A percentile compares a stretch with the other conserved stretches of the same genome.
Evolutionary conservation across 768 basidiomycete genomes (phyloP).

Genomic region (Russula dissimulans): DNA sequence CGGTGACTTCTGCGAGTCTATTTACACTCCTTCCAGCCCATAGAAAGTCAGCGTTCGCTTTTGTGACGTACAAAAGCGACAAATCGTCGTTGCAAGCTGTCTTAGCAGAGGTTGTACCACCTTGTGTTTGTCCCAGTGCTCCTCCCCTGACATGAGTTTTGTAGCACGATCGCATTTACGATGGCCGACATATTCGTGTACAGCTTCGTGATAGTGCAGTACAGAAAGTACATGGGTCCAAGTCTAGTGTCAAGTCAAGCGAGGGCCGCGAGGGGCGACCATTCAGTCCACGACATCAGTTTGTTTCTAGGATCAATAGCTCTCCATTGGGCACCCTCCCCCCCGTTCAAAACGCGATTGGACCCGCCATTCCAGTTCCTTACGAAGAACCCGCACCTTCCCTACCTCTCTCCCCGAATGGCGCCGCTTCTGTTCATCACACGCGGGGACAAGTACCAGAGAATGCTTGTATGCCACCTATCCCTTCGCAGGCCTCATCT

Average conservation of each 20-base stretch:
- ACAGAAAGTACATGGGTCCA: constrained; percentile 22
- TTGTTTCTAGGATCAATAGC: background rate
- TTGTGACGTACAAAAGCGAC: constrained; percentile 59
- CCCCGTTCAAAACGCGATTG: background rate
- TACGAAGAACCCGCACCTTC: background rate
- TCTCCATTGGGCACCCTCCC: background rate
- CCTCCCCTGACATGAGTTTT: constrained; percentile 9
- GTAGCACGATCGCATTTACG: constrained; percentile 63
- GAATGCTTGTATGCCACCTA: background rate
- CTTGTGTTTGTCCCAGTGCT: background rate
- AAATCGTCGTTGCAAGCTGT: constrained; percentile 63
- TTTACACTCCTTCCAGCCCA: constrained; percentile 35
- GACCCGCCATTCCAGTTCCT: background rate
- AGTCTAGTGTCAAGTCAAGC: constrained; percentile 24
- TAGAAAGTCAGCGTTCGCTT: constrained; percentile 66
- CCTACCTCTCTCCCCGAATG: background rate
- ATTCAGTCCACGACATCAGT: constrained; percentile 13
- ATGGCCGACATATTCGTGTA: constrained; percentile 66
- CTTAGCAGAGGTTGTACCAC: constrained; percentile 43
- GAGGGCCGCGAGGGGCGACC: constrained; percentile 4
- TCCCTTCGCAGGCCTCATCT: constrained; percentile 4
- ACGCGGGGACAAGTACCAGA: background rate
- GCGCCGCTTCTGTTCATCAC: background rate
- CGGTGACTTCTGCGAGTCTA: background rate
- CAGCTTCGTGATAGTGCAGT: constrained; percentile 64